These are phyloP conservation scores for Cyclocybe cylindracea DNA, from an alignment of 768 basidiomycete species.

Conservation along the genomic window DNA sequence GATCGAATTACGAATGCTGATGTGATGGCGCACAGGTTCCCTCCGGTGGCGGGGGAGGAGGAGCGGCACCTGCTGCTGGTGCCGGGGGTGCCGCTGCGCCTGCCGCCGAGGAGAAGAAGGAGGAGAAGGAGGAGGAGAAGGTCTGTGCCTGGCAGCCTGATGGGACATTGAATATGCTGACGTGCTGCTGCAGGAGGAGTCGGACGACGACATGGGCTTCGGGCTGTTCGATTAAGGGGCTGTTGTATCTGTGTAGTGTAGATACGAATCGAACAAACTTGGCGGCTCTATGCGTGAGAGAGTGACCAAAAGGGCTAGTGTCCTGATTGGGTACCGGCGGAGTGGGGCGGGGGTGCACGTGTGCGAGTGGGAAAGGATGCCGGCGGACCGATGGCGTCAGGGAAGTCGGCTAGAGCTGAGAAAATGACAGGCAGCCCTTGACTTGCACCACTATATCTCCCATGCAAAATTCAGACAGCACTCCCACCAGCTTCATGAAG, in stretches of 20 bases:
- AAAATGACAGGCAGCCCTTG: slow-evolving; percentile 21
- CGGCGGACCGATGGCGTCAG: slow-evolving; percentile 32
- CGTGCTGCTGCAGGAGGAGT: slow-evolving; percentile 68
- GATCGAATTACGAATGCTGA: slow-evolving; percentile 1
- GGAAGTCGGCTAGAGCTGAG: slow-evolving; percentile 18
- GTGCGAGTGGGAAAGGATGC: slow-evolving; percentile 21
- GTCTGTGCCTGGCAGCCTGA: slow-evolving; percentile 29
- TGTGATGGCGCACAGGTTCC: slow-evolving; percentile 58
- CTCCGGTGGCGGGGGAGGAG: slow-evolving; percentile 84
- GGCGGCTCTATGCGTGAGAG: slow-evolving; percentile 4
- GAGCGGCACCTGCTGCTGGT: slow-evolving; percentile 49
- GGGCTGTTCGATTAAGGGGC: slow-evolving; percentile 86
- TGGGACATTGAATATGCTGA: slow-evolving; percentile 6
- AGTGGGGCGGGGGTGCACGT: slow-evolving; percentile 21
- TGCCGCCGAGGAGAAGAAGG: slow-evolving; percentile 75
- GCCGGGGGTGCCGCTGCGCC: slow-evolving; percentile 61
- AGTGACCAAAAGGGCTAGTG: slow-evolving; percentile 6
- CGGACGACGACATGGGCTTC: slow-evolving; percentile 99
- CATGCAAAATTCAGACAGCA: slow-evolving; percentile 29
- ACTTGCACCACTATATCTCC: slow-evolving; percentile 18
- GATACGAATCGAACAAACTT: too few species aligned
- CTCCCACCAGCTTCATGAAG: slow-evolving; percentile 36
- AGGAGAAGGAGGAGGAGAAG: slow-evolving; percentile 92
- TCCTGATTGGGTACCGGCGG: slow-evolving; percentile 31
- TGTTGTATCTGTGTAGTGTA: too few species aligned